These are phyloP conservation scores for Claviceps sorghi DNA, from an alignment of 2,329 filamentous ascomycete genomes.

Conservation along the genomic window DNA sequence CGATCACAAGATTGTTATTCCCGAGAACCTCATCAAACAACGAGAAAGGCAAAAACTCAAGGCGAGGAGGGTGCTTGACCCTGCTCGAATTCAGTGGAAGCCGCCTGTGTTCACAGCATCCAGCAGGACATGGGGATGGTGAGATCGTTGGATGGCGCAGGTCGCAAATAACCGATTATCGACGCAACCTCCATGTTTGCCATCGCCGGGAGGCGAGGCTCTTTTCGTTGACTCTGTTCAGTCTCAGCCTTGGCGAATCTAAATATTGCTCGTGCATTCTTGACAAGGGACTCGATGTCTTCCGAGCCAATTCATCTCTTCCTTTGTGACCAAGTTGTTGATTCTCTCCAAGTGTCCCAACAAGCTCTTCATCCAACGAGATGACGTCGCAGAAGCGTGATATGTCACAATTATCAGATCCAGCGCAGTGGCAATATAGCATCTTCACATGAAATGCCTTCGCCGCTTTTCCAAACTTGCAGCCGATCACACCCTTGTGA, in stretches of 20 bases:
- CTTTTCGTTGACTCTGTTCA: not conserved
- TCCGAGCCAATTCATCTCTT: not conserved
- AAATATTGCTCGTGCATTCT: not conserved
- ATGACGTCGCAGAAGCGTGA: not conserved
- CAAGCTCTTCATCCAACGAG: not conserved
- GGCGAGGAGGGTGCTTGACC: slow-evolving; percentile 60
- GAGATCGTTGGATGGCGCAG: slow-evolving; percentile 7
- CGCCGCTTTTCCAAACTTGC: not conserved
- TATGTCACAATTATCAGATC: not conserved
- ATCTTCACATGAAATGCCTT: not conserved
- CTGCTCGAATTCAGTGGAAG: slow-evolving; percentile 78
- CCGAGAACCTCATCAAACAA: slow-evolving; percentile 65
- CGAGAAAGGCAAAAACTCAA: slow-evolving; percentile 71
- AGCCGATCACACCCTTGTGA: not conserved
- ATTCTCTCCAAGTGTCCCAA: too few relatives aligned
- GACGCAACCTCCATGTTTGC: too few relatives aligned
- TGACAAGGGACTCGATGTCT: not conserved
- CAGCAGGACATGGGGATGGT: slow-evolving; percentile 93
- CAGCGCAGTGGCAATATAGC: not conserved
- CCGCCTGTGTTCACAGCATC: slow-evolving; percentile 87
- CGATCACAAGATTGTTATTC: slow-evolving; percentile 89
- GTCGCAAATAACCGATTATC: not conserved
- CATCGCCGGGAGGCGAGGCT: not conserved
- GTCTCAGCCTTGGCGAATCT: not conserved
- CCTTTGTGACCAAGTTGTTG: too few relatives aligned